Conservation (phyloP, 2,329 filamentous ascomycete species). For the Penicillium hesseltinei region DNA sequence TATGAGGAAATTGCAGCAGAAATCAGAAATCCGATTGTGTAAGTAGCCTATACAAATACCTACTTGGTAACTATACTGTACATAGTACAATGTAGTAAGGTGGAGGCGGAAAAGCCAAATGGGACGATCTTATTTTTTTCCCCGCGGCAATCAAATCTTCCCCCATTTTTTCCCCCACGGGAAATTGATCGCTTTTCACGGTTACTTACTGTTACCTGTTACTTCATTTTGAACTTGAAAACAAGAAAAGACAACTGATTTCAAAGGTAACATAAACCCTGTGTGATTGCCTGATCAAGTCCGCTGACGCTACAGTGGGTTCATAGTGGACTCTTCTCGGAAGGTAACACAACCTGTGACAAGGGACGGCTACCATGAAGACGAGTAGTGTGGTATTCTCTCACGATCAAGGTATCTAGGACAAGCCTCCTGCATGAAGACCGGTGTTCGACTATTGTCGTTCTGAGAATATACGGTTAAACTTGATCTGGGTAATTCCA, state of each 20-base stretch:
- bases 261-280: background rate
- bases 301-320: background rate
- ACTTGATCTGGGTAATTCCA: conserved; percentile 49
- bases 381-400: conserved; percentile 41
- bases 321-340: conserved; percentile 2
- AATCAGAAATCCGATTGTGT: background rate
- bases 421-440: conserved; percentile 41
- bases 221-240: background rate
- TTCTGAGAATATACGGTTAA: conserved; percentile 48
- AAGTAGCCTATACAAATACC: background rate
- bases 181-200: background rate
- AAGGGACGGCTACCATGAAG: conserved; percentile 35
- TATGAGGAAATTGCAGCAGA: background rate
- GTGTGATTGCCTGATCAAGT: background rate
- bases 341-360: conserved; percentile 21
- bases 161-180: conserved; percentile 2
- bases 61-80: no score
- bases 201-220: background rate
- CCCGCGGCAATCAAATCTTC: conserved; percentile 17
- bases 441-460: conserved; percentile 41
- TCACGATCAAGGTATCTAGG: conserved; percentile 44
- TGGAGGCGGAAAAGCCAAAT: conserved; percentile 19
- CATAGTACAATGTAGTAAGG: background rate
- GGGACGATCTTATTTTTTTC: conserved; percentile 16
- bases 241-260: background rate